These are phyloP conservation scores for Strigomonas culicis DNA, from an alignment of 208 protist species.

Conservation along the genomic window DNA sequence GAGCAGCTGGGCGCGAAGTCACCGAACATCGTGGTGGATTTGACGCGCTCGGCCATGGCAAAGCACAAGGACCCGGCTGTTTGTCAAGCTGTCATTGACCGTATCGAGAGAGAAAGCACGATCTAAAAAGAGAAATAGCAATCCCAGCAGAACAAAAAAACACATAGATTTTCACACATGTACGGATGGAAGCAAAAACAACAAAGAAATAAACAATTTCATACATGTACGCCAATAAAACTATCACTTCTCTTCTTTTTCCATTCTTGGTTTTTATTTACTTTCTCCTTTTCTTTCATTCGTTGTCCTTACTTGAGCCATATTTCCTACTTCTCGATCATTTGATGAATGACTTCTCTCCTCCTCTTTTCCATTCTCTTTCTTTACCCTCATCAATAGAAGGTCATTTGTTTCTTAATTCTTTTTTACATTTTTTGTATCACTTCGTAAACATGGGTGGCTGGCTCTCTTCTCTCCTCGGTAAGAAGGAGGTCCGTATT, in stretches of 20 bases:
- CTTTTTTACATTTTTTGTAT: background rate
- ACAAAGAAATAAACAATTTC: background rate
- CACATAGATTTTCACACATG: no score
- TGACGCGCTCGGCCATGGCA: conserved; percentile 29
- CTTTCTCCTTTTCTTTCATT: background rate
- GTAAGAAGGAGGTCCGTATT: conserved; percentile 96
- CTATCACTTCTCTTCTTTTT: no score
- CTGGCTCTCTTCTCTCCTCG: conserved; percentile 81
- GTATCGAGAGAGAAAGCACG: conserved; percentile 23
- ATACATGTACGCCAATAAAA: no score
- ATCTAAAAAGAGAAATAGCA: background rate
- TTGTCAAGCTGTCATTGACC: conserved; percentile 42
- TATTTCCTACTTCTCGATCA: no score
- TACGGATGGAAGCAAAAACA: background rate
- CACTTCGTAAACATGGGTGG: conserved; percentile 30
- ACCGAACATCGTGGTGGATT: conserved; percentile 53
- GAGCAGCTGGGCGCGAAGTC: conserved; percentile 54
- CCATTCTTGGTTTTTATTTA: background rate
- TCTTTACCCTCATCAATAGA: no score
- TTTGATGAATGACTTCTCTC: no score
- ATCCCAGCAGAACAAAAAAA: conserved; percentile 4
- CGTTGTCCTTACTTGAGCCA: background rate
- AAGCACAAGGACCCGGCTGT: conserved; percentile 49
- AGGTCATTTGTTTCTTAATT: no score
- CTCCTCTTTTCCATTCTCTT: no score